Percentiles rank a stretch among this genome's conserved stretches.
Conservation (phyloP, 371 early-diverging fungal genomes). For the Saksenaea oblongispora region DNA sequence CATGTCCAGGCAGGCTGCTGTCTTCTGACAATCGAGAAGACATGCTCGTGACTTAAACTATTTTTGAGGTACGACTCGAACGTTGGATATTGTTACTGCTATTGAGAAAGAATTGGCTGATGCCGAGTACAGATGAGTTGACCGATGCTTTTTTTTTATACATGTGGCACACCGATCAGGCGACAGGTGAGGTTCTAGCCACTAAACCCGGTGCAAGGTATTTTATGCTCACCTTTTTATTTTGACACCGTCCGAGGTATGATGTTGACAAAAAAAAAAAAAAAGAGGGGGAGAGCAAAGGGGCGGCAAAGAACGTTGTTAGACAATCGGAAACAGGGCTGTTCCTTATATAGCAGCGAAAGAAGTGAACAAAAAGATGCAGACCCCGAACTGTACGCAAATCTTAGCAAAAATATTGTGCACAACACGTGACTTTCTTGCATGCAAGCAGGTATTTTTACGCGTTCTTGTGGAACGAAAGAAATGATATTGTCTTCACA, state of each 20-base stretch:
- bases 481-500: too few species aligned
- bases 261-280: neutral
- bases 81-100: too few species aligned
- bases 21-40: constrained; percentile 1
- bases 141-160: neutral
- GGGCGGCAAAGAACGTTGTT: neutral
- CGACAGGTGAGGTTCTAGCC: neutral
- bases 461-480: too few species aligned
- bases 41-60: neutral
- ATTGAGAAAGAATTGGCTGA: neutral
- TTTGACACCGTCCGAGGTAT: neutral
- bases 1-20: neutral
- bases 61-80: neutral
- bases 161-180: neutral
- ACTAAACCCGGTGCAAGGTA: neutral
- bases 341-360: neutral
- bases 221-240: neutral
- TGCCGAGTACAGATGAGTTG: neutral
- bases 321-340: neutral
- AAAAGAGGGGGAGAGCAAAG: neutral
- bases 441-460: too few species aligned
- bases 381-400: too few species aligned
- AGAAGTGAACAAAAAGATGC: neutral
- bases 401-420: too few species aligned
- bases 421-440: neutral